Conservation (phyloP, 1,139 yeast species). For the Geotrichum histeridarum region DNA sequence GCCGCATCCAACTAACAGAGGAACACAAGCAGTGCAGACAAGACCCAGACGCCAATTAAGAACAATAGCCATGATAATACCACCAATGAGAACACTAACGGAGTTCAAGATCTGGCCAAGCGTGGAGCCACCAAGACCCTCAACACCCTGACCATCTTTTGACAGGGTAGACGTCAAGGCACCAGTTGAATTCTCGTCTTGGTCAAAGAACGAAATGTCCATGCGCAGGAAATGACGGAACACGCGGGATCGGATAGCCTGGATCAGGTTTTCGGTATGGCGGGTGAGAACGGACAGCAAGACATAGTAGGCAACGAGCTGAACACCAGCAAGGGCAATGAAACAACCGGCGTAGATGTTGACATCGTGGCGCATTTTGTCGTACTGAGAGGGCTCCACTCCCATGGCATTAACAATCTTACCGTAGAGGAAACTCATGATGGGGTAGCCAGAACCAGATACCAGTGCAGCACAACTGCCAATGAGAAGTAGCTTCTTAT, state of each 20-base stretch:
- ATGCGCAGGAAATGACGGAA: slow-evolving; percentile 49
- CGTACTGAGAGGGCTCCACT: slow-evolving; percentile 23
- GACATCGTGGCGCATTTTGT: slow-evolving; percentile 38
- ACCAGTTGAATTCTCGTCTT: slow-evolving; percentile 57
- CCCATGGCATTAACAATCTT: not conserved
- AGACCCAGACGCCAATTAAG: slow-evolving; percentile 59
- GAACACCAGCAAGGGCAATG: slow-evolving; percentile 39
- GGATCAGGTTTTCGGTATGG: slow-evolving; percentile 17
- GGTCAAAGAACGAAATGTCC: slow-evolving; percentile 82
- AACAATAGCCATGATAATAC: slow-evolving; percentile 70
- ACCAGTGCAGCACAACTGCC: not conserved
- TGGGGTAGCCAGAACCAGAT: slow-evolving; percentile 40
- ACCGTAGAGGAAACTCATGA: slow-evolving; percentile 38
- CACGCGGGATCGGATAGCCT: slow-evolving; percentile 27
- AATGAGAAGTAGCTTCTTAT: not conserved
- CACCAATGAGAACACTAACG: slow-evolving; percentile 62
- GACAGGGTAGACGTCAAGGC: slow-evolving; percentile 78
- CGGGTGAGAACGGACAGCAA: slow-evolving; percentile 27
- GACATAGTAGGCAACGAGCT: slow-evolving; percentile 29
- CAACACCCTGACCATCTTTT: slow-evolving; percentile 78
- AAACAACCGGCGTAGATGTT: slow-evolving; percentile 39
- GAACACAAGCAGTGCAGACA: slow-evolving; percentile 58
- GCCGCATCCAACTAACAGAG: slow-evolving; percentile 67
- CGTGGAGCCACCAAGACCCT: slow-evolving; percentile 82
- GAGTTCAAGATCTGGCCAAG: slow-evolving; percentile 72